Percentiles rank a stretch among this genome's conserved stretches.
Conservation (phyloP, 305 asterid species). For the Lippia alba region DNA sequence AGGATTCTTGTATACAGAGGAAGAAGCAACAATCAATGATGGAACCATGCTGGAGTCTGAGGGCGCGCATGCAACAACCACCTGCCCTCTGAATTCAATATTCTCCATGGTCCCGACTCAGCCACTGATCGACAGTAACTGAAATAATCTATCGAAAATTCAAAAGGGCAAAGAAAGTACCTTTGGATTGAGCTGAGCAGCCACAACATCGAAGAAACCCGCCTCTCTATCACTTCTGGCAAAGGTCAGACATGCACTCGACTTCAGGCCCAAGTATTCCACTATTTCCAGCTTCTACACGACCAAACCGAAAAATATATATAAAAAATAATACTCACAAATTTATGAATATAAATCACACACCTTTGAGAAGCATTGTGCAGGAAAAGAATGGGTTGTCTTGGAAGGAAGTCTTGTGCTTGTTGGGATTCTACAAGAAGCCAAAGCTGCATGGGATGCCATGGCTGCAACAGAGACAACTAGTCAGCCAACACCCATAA, state of each 20-base stretch:
- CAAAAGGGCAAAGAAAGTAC: slow-evolving; percentile 33
- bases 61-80: too few relatives aligned
- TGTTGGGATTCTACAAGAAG: slow-evolving; percentile 71
- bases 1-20: too few relatives aligned
- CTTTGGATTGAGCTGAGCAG: slow-evolving; percentile 66
- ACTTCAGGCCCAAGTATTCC: slow-evolving; percentile 79
- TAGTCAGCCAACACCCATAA: neutral
- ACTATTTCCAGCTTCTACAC: slow-evolving; percentile 69
- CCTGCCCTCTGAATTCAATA: too few relatives aligned
- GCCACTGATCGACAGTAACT: too few relatives aligned
- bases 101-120: too few relatives aligned
- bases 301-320: slow-evolving; percentile 3
- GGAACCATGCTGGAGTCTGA: too few relatives aligned
- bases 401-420: slow-evolving; percentile 61
- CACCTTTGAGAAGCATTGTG: slow-evolving; percentile 73
- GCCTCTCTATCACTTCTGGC: slow-evolving; percentile 54
- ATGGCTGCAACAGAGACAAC: slow-evolving; percentile 51
- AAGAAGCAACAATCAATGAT: neutral
- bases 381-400: slow-evolving; percentile 48
- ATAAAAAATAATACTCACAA: too few relatives aligned
- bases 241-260: slow-evolving; percentile 58
- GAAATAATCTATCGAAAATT: neutral
- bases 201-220: slow-evolving; percentile 65
- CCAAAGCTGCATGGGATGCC: slow-evolving; percentile 82
- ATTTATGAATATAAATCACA: neutral